Evolutionary conservation across 2,329 filamentous ascomycete genomes (phyloP).

Genomic region (Phoma sp.): DNA sequence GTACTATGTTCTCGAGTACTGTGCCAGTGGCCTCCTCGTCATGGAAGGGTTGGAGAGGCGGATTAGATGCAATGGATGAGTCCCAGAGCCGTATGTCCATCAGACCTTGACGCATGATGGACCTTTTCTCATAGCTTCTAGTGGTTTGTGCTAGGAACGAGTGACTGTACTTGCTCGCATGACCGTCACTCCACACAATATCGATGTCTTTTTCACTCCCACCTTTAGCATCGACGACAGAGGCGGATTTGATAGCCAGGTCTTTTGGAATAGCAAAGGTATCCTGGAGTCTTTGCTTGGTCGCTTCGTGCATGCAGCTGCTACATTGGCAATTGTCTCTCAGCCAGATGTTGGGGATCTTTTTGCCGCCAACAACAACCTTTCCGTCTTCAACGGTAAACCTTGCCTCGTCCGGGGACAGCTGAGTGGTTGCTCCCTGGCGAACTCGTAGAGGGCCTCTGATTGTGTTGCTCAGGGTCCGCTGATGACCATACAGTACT

Average conservation of each 20-base stretch:
- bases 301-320: conserved; percentile 71
- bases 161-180: conserved; percentile 72
- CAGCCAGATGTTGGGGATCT: conserved; percentile 43
- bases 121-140: conserved; percentile 49
- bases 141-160: conserved; percentile 60
- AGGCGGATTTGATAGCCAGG: conserved; percentile 29
- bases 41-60: conserved; percentile 67
- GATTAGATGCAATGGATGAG: conserved; percentile 35
- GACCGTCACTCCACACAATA: conserved; percentile 62
- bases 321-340: conserved; percentile 75
- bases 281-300: conserved; percentile 71
- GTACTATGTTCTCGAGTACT: conserved; percentile 69
- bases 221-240: conserved; percentile 1
- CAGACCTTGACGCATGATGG: conserved; percentile 36
- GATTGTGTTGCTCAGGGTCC: neutral
- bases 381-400: conserved; percentile 4
- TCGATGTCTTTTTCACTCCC: neutral
- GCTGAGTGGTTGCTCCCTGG: neutral
- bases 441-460: neutral
- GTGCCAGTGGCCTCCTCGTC: conserved; percentile 61
- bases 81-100: conserved; percentile 50
- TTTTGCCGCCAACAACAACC: conserved; percentile 1
- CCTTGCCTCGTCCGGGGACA: neutral
- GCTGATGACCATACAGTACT: neutral
- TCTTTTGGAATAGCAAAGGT: conserved; percentile 62